Evolutionary conservation across 2,329 filamentous ascomycete genomes (phyloP).

Genomic region (Drechslerella coelobrocha): DNA sequence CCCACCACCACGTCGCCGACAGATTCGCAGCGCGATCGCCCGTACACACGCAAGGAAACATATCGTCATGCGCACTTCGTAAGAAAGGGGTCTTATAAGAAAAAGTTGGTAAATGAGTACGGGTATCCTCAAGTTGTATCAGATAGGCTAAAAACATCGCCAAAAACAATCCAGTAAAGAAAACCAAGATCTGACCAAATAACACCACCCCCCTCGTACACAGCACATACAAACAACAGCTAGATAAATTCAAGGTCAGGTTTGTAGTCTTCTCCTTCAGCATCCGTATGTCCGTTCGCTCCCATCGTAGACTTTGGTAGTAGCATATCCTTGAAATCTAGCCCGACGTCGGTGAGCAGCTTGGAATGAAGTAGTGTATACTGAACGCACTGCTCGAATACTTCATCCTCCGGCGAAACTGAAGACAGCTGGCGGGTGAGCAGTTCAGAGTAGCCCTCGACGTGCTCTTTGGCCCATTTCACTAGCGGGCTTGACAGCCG

Average conservation of each 20-base stretch:
- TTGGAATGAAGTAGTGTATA: conserved; percentile 79
- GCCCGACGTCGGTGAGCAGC: conserved; percentile 80
- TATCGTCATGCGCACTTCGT: too few relatives aligned
- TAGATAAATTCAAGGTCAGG: neutral
- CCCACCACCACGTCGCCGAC: neutral
- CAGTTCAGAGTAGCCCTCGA: conserved; percentile 87
- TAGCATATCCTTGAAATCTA: conserved; percentile 81
- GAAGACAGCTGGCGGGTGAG: conserved; percentile 85
- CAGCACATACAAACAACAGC: neutral
- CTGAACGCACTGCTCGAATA: conserved; percentile 84
- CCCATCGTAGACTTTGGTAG: conserved; percentile 19
- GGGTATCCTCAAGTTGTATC: neutral
- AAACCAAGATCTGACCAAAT: neutral
- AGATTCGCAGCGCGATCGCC: neutral
- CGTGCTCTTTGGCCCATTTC: conserved; percentile 96
- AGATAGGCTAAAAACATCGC: too few relatives aligned
- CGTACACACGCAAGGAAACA: neutral
- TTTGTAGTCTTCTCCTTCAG: conserved; percentile 8
- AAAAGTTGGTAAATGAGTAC: neutral
- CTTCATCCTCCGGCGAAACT: conserved; percentile 74
- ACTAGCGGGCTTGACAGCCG: conserved; percentile 92
- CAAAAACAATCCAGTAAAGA: too few relatives aligned
- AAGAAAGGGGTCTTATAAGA: neutral
- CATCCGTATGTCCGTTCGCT: conserved; percentile 16
- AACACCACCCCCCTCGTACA: neutral